Evolutionary conservation across 108 stramenopile species (phyloP), one percentile per base, ranked within the genome.

Genomic region (Cyclotella cryptica): DNA sequence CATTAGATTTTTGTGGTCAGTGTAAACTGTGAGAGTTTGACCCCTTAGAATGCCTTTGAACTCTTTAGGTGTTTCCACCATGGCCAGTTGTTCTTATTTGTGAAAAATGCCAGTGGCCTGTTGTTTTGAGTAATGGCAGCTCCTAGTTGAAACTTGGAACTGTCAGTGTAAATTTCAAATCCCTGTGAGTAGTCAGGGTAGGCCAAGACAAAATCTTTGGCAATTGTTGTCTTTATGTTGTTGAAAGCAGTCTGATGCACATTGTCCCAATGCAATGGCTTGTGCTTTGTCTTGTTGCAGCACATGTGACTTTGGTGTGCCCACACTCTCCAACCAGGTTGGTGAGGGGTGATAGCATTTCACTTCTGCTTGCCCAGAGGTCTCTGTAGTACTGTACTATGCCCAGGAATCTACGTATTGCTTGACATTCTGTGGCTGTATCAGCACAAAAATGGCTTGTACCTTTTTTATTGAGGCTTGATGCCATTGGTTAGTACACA

Each of bases 371-470:
- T 35, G 35, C 22, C 11, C 8, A 67, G 24, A 47, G n/a, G n/a
- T 47, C 58, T 59, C 58, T 18, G 58, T 46, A 30, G 66, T 67
- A 67, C 27, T 67, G 66, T 28, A 67, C 66, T 5, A 67, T 67
- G 0, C 66, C 66, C 14, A 67, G 46, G 5, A 67, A 67, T 24
- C 44, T 44, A 21, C 10, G 42, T 4, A 67, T 14, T 49, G 2
- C 5, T 28, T 67, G 44, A 21, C 44, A 42, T 45, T 49, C 45
- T 21, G 14, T 67, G 26, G 66, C 27, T 3, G 45, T 42, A 1
- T 47, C 27, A 47, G 66, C 13, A 26, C 24, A 18, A 67, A 45
- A 3, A 67, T 49, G 14, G 45, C 47, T 14, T 44, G 44, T 67
- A 67, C 46, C 24, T 67, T 67, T 5, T 67, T 66, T 43, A 8